A percentile compares a stretch with the other conserved stretches of the same genome.
Conservation (phyloP, 495 filamentous ascomycete species). For the Collariella sp. region DNA sequence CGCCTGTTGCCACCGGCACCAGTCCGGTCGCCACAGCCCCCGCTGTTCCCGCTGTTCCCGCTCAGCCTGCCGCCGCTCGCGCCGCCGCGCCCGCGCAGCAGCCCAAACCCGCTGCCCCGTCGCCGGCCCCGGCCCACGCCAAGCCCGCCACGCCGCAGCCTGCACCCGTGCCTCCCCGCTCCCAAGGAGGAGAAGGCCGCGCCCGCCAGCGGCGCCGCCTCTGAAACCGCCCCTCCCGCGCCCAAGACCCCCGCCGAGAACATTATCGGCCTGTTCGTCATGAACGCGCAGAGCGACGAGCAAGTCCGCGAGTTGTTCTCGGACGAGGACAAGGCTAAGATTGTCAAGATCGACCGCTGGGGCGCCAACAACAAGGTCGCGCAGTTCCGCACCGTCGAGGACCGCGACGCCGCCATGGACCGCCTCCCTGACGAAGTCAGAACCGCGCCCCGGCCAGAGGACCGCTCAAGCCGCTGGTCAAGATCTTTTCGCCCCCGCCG, state of each 20-base stretch:
- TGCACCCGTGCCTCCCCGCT: constrained; percentile 27
- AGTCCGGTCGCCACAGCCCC: constrained; percentile 28
- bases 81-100: constrained; percentile 26
- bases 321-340: constrained; percentile 72
- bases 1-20: constrained; percentile 25
- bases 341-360: constrained; percentile 68
- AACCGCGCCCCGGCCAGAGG: constrained; percentile 45
- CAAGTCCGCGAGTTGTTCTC: constrained; percentile 69
- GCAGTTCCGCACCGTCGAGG: constrained; percentile 66
- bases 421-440: constrained; percentile 63
- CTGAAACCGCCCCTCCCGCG: constrained; percentile 36
- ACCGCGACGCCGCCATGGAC: constrained; percentile 66
- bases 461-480: constrained; percentile 66
- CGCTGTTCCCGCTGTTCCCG: constrained; percentile 27
- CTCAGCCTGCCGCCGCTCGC: constrained; percentile 19
- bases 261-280: constrained; percentile 74
- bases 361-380: constrained; percentile 71
- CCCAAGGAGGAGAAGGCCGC: constrained; percentile 43
- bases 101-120: constrained; percentile 29
- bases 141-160: constrained; percentile 48
- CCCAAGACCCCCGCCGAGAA: constrained; percentile 36
- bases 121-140: constrained; percentile 36
- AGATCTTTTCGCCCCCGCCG: constrained; percentile 63
- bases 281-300: constrained; percentile 67
- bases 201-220: constrained; percentile 41